Conservation (phyloP, 352 stramenopile genomes). For the Globisporangium nagaii region DNA sequence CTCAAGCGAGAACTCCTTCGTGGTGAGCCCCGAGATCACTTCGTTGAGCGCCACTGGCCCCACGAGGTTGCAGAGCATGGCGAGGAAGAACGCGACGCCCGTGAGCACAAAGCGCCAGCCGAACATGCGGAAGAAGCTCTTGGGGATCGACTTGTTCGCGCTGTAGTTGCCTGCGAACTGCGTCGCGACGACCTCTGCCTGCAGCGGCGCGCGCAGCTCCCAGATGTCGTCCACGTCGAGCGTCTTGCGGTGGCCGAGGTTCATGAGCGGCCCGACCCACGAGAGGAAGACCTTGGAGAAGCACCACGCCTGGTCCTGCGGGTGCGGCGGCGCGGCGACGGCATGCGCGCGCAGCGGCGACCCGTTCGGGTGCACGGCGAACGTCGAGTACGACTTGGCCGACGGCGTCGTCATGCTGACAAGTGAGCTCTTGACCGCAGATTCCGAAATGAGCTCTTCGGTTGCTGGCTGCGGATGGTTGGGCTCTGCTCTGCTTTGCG, state of each 20-base stretch:
- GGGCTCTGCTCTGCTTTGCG: no score
- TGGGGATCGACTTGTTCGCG: constrained; percentile 14
- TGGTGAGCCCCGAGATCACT: constrained; percentile 1
- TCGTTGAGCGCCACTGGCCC: constrained; percentile 42
- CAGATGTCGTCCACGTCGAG: constrained; percentile 36
- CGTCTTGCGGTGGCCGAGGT: constrained; percentile 29
- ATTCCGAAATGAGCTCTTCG: neutral
- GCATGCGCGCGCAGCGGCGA: no score
- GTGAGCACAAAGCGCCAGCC: constrained; percentile 33
- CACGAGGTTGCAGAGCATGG: constrained; percentile 45
- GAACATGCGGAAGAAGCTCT: constrained; percentile 18
- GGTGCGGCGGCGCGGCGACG: neutral
- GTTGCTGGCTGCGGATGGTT: no score
- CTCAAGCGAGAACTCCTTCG: constrained; percentile 6
- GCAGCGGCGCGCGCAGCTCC: constrained; percentile 17
- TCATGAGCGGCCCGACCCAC: constrained; percentile 43
- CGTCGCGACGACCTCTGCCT: constrained; percentile 14
- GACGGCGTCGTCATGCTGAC: neutral
- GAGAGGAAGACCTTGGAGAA: constrained; percentile 28
- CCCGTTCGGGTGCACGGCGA: neutral
- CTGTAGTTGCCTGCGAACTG: constrained; percentile 17
- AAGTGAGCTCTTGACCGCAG: neutral
- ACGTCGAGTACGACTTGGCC: constrained; percentile 2
- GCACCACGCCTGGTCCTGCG: constrained; percentile 18
- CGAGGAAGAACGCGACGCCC: constrained; percentile 34